Evolutionary conservation across 148 eudicot genomes (phyloP), one percentile per base, ranked within the genome.

Genomic region (Limonium bicolor): DNA sequence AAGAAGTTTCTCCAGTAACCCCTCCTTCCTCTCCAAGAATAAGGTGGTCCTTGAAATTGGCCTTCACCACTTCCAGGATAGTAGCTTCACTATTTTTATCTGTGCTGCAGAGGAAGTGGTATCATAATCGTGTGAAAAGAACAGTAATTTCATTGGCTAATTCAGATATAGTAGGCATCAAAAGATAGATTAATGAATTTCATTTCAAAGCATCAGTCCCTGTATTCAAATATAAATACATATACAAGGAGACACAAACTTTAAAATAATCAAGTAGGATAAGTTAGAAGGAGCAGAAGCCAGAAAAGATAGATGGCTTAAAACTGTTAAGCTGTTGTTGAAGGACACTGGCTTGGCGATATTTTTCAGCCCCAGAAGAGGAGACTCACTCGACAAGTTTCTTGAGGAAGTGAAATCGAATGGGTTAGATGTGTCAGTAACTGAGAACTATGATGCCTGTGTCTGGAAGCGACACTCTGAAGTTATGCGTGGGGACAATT

Each of bases 11-110:
- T 36, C 96, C 96, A 69, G 62, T 73, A 36, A 86, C 23, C 46
- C 96, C 96, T 70, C 96, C 96, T 59, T 86, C 96, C 68, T 86
- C 96, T 54, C 96, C 96, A 51, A 82, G 94, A 67, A 86, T 82
- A 36, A 86, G 94, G 66, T n/a, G 96, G 51, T 78, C 88, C n/a
- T 36, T 53, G 54, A 86, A 86, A 64, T 78, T 82, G 63, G 50
- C 56, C 38, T 53, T 60, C 54, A 86, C 88, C 20, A 82, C 80
- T 52, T 76, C 71, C 24, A 86, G 63, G 50, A 86, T 71, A 56
- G 96, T 94, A 58, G 70, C 61, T 64, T 86, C 96, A 54, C 94
- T 78, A 77, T 62, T 76, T 76, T 79, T 82, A 65, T 86, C 96
- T 54, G 96, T 86, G 44, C 96, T 86, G 94, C n/a, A n/a, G 26